Evolutionary conservation across 2,329 filamentous ascomycete species (phyloP), one percentile per base, ranked within the genome.

Genomic region (Aspergillus sp.): DNA sequence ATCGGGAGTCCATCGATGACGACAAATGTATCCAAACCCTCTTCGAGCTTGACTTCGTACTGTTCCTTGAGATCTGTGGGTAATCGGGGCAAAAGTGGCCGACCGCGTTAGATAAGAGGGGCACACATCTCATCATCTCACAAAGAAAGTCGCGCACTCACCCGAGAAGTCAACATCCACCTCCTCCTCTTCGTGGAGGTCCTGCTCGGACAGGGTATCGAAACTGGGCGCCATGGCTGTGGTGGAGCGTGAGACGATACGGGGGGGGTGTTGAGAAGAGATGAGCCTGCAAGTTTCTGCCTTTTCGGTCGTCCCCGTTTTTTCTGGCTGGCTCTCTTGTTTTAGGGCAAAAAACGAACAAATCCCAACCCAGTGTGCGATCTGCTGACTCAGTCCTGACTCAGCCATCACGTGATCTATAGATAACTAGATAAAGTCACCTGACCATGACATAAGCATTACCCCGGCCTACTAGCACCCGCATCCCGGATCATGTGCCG

Each of bases 1-100:
- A 86, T 75, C 54, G 93, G 93, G 35, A 98, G 82, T 54, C 93
- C 93, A 69, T 98, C 93, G 65, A 97, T 81, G 50, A 97, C 90
- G 53, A 98, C 87, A 64, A 98, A 98, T 52, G 90, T 86, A 67
- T 98, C 93, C 60, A 96, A 86, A 46, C 93, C 93, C 70, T 95
- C 88, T 69, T 98, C 93, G 54, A 97, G 78, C 66, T 91, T 88
- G 51, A 97, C 90, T 72, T 97, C 90, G 67, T 90, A 96, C 71
- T 94, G 89, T 69, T 94, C 90, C 67, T 85, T 82, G 57, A 98
- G 79, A 73, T 98, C 91, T 78, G 51, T 44, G 46, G 36, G 44
- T 40, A 29, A 44, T 19, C 19, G 19, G 19, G 19, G 19, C 19
- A 19, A 19, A 19, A 19, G 19, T 19, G 19, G 19, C 19, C 38